Percentiles rank a stretch among this genome's conserved stretches.
Conservation (phyloP, 2,329 filamentous ascomycete species). For the Xylogone sp. region DNA sequence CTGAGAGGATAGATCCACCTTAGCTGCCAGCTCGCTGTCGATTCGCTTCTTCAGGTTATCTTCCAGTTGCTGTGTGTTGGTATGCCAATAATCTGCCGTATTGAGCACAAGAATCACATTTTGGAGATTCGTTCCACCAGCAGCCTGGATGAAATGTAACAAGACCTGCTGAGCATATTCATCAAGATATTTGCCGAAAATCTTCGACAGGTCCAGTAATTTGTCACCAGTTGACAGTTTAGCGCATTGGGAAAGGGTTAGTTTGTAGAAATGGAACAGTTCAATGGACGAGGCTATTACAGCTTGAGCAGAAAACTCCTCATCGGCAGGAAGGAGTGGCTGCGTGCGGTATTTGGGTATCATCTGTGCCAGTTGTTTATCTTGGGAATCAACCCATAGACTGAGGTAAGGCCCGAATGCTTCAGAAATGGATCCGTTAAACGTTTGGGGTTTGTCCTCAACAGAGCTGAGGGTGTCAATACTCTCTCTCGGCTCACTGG, state of each 20-base stretch:
- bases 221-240: conserved; percentile 91
- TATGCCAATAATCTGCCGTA: conserved; percentile 96
- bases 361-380: conserved; percentile 77
- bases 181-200: conserved; percentile 89
- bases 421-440: conserved; percentile 88
- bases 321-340: conserved; percentile 74
- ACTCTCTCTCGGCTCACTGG: conserved; percentile 68
- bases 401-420: conserved; percentile 97
- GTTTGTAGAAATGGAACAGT: conserved; percentile 94
- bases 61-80: conserved; percentile 87
- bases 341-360: conserved; percentile 86
- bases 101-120: conserved; percentile 86
- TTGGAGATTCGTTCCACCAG: conserved; percentile 55
- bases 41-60: conserved; percentile 92
- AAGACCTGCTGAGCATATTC: conserved; percentile 93
- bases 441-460: conserved; percentile 72
- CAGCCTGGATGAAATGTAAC: conserved; percentile 58
- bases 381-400: conserved; percentile 95
- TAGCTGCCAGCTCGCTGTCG: conserved; percentile 69
- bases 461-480: conserved; percentile 84
- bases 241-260: conserved; percentile 88
- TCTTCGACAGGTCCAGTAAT: conserved; percentile 78
- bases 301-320: conserved; percentile 86
- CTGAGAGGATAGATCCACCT: conserved; percentile 87
- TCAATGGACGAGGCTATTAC: conserved; percentile 94